These are phyloP conservation scores for Periconia sp. DNA, from an alignment of 2,329 filamentous ascomycete species.

Conservation along the genomic window DNA sequence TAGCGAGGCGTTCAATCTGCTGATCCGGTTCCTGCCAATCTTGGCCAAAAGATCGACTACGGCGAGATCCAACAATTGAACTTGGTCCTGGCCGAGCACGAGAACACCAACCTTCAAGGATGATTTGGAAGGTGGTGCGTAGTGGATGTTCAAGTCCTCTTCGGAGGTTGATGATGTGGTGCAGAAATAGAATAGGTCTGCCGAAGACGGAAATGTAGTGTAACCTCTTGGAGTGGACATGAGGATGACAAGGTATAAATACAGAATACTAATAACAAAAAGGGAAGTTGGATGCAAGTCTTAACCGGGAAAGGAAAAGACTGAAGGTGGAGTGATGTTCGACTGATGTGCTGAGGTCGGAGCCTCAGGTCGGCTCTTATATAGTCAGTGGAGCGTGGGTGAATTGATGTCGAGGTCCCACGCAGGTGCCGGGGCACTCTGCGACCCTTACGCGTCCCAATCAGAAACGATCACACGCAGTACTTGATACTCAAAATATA, in stretches of 20 bases:
- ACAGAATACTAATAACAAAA: conserved; percentile 3
- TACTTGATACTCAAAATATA: conserved; percentile 26
- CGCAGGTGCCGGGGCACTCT: conserved; percentile 12
- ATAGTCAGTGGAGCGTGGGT: conserved; percentile 13
- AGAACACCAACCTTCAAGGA: conserved; percentile 42
- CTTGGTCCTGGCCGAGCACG: conserved; percentile 31
- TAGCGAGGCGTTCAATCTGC: conserved; percentile 28
- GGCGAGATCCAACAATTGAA: conserved; percentile 42
- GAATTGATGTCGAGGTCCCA: conserved; percentile 14
- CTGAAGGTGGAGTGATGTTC: conserved; percentile 14
- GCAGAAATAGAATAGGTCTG: conserved; percentile 45
- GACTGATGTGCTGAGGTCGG: conserved; percentile 14
- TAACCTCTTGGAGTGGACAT: conserved; percentile 44
- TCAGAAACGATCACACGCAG: conserved; percentile 29
- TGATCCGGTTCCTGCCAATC: conserved; percentile 35
- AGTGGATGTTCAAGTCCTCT: conserved; percentile 40
- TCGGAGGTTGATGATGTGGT: conserved; percentile 42
- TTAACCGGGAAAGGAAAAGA: conserved; percentile 4
- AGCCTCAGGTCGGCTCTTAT: conserved; percentile 34
- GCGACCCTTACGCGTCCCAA: conserved; percentile 30
- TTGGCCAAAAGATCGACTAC: conserved; percentile 41
- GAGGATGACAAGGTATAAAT: conserved; percentile 6
- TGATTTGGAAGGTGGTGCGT: conserved; percentile 40
- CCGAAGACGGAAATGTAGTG: conserved; percentile 40
- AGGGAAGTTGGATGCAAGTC: conserved; percentile 9